phyloP scores from a whole-genome alignment of 2,329 filamentous ascomycete genomes.

The Talaromyces sp. region DNA sequence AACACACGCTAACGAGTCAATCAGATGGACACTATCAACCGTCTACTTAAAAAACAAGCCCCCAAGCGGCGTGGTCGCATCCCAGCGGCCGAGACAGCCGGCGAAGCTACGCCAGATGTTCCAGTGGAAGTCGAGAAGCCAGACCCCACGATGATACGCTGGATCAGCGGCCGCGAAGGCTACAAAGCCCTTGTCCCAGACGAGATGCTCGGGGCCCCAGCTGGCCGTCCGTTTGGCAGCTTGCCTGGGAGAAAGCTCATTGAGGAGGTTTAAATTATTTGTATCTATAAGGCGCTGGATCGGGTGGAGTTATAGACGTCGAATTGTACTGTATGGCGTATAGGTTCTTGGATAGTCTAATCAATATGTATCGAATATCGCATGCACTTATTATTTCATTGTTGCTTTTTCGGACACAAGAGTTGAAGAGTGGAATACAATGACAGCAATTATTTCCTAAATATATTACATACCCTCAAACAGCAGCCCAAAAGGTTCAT shows the following conservation, averaged over 20 bases:
- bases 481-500: constrained; percentile 10
- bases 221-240: constrained; percentile 36
- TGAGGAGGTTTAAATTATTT: constrained; percentile 9
- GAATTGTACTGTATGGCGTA: not conserved
- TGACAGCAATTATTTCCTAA: not conserved
- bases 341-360: not conserved
- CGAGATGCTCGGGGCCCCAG: constrained; percentile 44
- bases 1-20: not conserved
- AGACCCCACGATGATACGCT: constrained; percentile 43
- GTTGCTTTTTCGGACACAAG: too few species aligned
- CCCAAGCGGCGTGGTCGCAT: constrained; percentile 54
- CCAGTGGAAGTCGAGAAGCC: constrained; percentile 35
- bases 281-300: not conserved
- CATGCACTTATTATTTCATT: not conserved
- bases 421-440: not conserved
- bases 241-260: constrained; percentile 10
- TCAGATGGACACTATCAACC: constrained; percentile 64
- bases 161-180: constrained; percentile 39
- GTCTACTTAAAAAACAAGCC: constrained; percentile 62
- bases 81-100: constrained; percentile 38
- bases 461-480: constrained; percentile 9
- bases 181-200: constrained; percentile 41
- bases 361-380: not conserved
- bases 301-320: not conserved
- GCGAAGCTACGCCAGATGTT: constrained; percentile 36